phyloP scores from a whole-genome alignment of 2,329 filamentous ascomycete genomes.

The Domatiomyces catenatus region DNA sequence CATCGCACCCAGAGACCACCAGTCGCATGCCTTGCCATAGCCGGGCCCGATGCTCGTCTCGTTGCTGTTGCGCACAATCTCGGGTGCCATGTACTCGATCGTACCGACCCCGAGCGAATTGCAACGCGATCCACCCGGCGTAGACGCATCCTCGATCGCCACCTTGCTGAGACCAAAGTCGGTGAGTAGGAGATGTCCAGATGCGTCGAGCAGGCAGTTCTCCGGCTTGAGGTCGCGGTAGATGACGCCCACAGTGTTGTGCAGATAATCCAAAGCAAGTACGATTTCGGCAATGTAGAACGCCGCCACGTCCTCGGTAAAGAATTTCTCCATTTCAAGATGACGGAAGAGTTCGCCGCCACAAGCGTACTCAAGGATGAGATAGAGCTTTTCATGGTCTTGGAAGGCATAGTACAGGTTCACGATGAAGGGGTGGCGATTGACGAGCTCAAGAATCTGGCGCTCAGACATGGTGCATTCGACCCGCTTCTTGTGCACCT shows the following conservation, averaged over 20 bases:
- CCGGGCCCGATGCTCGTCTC: constrained; percentile 15
- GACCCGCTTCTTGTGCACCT: constrained; percentile 86
- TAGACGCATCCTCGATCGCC: constrained; percentile 51
- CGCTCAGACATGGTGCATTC: constrained; percentile 97
- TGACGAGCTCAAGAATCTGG: constrained; percentile 86
- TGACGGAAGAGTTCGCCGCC: constrained; percentile 97
- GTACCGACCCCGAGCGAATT: constrained; percentile 77
- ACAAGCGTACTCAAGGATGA: constrained; percentile 94
- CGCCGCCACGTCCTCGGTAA: constrained; percentile 70
- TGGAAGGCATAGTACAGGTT: constrained; percentile 98
- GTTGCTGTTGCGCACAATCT: constrained; percentile 72
- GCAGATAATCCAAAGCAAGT: constrained; percentile 80
- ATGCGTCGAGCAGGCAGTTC: constrained; percentile 81
- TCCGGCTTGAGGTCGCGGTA: constrained; percentile 90
- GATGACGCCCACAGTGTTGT: constrained; percentile 80
- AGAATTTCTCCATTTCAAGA: constrained; percentile 86
- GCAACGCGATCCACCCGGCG: constrained; percentile 46
- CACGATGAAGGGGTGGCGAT: constrained; percentile 91
- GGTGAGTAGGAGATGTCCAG: constrained; percentile 84
- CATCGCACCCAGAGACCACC: constrained; percentile 94
- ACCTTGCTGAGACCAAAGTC: constrained; percentile 97
- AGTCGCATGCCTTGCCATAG: constrained; percentile 91
- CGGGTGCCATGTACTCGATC: constrained; percentile 97
- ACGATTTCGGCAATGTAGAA: constrained; percentile 99
- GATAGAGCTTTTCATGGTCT: constrained; percentile 90